Conservation (phyloP, 768 basidiomycete genomes). For the Rhizopogon vulgaris region DNA sequence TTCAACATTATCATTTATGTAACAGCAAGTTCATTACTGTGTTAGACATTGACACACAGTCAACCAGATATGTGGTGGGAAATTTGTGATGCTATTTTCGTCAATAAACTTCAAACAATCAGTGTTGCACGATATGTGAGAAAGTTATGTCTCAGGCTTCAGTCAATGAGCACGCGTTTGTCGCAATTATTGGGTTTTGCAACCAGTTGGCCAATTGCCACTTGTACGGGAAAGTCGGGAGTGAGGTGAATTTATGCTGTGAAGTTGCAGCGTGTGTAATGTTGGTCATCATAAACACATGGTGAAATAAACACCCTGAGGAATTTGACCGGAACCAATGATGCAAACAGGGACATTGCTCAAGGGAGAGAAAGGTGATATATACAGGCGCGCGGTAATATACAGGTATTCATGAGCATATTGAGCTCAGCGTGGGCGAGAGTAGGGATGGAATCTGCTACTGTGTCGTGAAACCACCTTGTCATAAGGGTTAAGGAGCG, state of each 20-base stretch:
- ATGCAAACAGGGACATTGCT: neutral
- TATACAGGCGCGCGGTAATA: neutral
- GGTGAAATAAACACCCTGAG: too few relatives aligned
- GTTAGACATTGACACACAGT: too few relatives aligned
- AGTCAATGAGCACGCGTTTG: too few relatives aligned
- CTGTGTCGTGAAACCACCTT: conserved; percentile 13
- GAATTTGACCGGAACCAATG: neutral
- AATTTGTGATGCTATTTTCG: too few relatives aligned
- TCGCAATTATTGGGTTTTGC: too few relatives aligned
- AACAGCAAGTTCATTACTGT: too few relatives aligned
- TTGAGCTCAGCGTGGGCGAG: conserved; percentile 16
- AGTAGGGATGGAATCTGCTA: conserved; percentile 24
- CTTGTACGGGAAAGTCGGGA: neutral
- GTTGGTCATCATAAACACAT: neutral
- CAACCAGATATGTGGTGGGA: too few relatives aligned
- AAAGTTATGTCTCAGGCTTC: too few relatives aligned
- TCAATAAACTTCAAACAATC: too few relatives aligned
- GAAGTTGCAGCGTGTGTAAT: neutral
- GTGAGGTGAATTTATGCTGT: neutral
- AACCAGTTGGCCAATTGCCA: too few relatives aligned
- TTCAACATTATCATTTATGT: too few relatives aligned
- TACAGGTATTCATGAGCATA: neutral
- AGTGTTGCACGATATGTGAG: too few relatives aligned
- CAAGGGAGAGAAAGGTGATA: neutral
- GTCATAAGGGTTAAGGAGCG: conserved; percentile 11